phyloP scores from a whole-genome alignment of 2,329 filamentous ascomycete genomes.

The Cryphonectria nitschkei region DNA sequence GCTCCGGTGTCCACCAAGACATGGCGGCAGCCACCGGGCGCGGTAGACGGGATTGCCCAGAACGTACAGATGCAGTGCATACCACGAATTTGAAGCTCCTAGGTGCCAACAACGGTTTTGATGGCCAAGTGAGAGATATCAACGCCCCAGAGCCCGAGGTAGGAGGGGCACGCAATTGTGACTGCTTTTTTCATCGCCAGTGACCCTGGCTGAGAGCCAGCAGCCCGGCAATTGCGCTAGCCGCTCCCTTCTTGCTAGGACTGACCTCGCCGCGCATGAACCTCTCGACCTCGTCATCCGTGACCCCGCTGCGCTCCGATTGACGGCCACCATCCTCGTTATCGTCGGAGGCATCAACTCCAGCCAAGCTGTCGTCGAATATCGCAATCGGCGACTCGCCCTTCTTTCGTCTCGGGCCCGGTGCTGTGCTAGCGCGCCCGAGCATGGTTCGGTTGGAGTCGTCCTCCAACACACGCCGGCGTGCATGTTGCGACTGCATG shows the following conservation, averaged over 20 bases:
- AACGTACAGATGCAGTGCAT: too few relatives aligned
- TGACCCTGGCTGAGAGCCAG: constrained; percentile 90
- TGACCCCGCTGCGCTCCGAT: constrained; percentile 32
- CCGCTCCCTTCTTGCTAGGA: constrained; percentile 75
- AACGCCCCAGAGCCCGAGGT: background rate
- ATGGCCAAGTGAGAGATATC: background rate
- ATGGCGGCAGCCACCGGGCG: too few relatives aligned
- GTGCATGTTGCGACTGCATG: constrained; percentile 37
- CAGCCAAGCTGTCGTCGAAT: constrained; percentile 53
- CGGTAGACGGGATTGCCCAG: too few relatives aligned
- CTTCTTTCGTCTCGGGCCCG: constrained; percentile 38
- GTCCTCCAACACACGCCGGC: constrained; percentile 49
- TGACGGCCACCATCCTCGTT: constrained; percentile 20
- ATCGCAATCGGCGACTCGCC: constrained; percentile 49
- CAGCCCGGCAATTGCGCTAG: constrained; percentile 89
- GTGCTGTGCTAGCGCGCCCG: constrained; percentile 47
- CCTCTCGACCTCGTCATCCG: constrained; percentile 67
- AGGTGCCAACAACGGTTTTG: background rate
- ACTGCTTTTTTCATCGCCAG: constrained; percentile 63
- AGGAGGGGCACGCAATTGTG: background rate
- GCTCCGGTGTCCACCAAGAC: too few relatives aligned
- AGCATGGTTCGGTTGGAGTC: constrained; percentile 41
- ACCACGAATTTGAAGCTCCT: too few relatives aligned
- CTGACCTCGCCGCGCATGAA: constrained; percentile 73
- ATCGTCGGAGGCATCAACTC: constrained; percentile 19